Evolutionary conservation across 225 moss, liverwort and hornwort species (phyloP), one percentile per base, ranked within the genome.

Genomic region (Bryum argenteum): DNA sequence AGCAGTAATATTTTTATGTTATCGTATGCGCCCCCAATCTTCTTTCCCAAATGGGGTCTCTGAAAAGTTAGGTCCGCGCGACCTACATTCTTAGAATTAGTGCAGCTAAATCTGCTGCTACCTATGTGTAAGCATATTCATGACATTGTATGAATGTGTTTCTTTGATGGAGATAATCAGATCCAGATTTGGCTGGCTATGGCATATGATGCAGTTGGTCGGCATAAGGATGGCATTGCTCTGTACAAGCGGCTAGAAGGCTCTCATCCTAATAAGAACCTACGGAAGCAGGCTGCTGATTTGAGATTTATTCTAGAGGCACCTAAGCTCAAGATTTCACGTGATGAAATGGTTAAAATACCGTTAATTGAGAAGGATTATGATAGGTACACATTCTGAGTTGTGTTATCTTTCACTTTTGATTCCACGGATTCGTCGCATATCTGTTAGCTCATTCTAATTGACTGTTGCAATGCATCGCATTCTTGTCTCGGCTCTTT

Each of bases 121-220:
- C 45, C 19, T 38, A 55, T 75, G 58, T 54, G 43, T 64, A 52
- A 71, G 28, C 58, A 72, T 69, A 45, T 69, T 76, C 45, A 65
- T 76, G 65, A 79, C 78, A 42, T 67, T 71, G 51, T 61, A 52
- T 44, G 52, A 17, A 42, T 70, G 55, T 81, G 71, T 66, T 74
- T 67, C 22, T 77, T 44, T 84, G 75, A 69, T 84, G 80, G 78
- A 71, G 55, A 72, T 75, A 43, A 66, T 75, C 93, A 96, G 96
- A 89, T 98, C 64, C 97, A 98, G 85, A 87, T 98, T 71, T 98
- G 97, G 97, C 77, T 94, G 72, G 94, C 97, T 22, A 98, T 98
- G 89, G 97, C 94, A 44, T 92, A 98, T 79, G 97, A 98, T 80
- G 97, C 97, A 54, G 79, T 94, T 78, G 89, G 91, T 80, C 81